phyloP scores from a whole-genome alignment of 2,329 filamentous ascomycete genomes.

The Corynespora cassiicola region DNA sequence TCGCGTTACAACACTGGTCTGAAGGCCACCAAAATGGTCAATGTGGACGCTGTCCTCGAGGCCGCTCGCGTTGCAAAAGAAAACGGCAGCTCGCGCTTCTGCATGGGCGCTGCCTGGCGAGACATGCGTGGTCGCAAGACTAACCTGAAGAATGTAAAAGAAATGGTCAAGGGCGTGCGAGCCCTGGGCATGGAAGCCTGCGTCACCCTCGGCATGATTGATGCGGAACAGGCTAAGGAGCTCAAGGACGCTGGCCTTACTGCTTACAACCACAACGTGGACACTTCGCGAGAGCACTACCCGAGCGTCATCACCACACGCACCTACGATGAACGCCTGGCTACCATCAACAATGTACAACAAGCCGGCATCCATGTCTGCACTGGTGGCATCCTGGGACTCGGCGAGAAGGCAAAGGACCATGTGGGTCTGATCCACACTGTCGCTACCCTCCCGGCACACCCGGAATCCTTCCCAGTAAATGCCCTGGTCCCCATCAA shows the following conservation, averaged over 20 bases:
- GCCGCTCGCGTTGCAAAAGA: constrained; percentile 79
- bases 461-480: constrained; percentile 90
- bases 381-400: constrained; percentile 84
- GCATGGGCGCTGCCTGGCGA: constrained; percentile 93
- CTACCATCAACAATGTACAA: constrained; percentile 79
- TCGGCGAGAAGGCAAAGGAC: constrained; percentile 80
- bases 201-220: constrained; percentile 94
- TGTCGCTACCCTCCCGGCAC: constrained; percentile 77
- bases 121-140: constrained; percentile 93
- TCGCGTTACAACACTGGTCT: constrained; percentile 80
- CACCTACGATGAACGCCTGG: constrained; percentile 84
- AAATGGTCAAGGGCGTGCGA: constrained; percentile 83
- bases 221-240: constrained; percentile 78
- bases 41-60: constrained; percentile 79
- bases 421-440: constrained; percentile 85
- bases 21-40: constrained; percentile 78
- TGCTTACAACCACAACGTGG: constrained; percentile 93
- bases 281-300: constrained; percentile 89
- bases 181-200: constrained; percentile 88
- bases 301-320: constrained; percentile 85
- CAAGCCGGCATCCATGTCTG: constrained; percentile 90
- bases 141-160: constrained; percentile 80
- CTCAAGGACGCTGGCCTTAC: constrained; percentile 84
- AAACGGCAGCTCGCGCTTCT: constrained; percentile 90
- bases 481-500: constrained; percentile 91